Conservation (phyloP, 2,329 filamentous ascomycete species). For the Venturia asperata region DNA sequence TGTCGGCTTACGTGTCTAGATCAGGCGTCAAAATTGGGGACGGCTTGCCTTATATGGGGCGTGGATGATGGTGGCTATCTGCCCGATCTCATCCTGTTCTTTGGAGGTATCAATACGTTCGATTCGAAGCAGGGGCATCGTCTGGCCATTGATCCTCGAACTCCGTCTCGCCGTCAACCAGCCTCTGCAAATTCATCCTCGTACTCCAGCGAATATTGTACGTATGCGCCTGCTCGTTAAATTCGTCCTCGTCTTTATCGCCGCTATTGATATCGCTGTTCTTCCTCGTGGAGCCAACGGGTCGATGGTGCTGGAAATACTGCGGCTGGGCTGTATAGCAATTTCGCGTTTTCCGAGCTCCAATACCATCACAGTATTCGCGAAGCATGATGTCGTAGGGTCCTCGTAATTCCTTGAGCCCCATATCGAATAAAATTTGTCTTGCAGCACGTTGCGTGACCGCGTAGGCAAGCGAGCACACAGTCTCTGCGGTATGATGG, state of each 20-base stretch:
- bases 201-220: slow-evolving; percentile 37
- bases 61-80: no score
- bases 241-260: slow-evolving; percentile 28
- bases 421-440: slow-evolving; percentile 39
- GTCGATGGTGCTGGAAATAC: slow-evolving; percentile 33
- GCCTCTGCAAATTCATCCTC: slow-evolving; percentile 35
- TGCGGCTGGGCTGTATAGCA: slow-evolving; percentile 31
- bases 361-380: slow-evolving; percentile 12
- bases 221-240: slow-evolving; percentile 28
- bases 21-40: no score
- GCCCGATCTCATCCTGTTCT: not conserved
- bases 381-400: slow-evolving; percentile 12
- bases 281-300: slow-evolving; percentile 31
- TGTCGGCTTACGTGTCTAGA: no score
- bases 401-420: slow-evolving; percentile 34
- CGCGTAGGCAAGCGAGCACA: slow-evolving; percentile 41
- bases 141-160: slow-evolving; percentile 22
- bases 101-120: not conserved
- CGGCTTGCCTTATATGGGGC: no score
- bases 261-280: slow-evolving; percentile 34
- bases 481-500: slow-evolving; percentile 36
- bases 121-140: not conserved
- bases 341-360: slow-evolving; percentile 27
- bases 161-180: slow-evolving; percentile 33
- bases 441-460: slow-evolving; percentile 41